These are phyloP conservation scores for Cercophora scortea DNA, from an alignment of 495 filamentous ascomycete species.

Conservation along the genomic window DNA sequence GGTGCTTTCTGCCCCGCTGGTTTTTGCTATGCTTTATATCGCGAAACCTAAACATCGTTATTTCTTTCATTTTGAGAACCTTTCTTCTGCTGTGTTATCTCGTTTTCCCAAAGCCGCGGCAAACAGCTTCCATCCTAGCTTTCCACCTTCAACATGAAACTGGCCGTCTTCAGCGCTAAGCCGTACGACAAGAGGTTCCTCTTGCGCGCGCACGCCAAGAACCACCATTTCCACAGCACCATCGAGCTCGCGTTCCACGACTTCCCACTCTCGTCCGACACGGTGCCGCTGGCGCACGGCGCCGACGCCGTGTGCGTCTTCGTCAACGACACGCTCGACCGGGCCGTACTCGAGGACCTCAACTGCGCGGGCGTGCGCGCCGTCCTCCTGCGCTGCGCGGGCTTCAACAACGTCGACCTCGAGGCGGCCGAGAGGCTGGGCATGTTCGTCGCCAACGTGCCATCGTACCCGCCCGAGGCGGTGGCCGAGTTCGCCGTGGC, in stretches of 20 bases:
- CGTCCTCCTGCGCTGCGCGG: slow-evolving; percentile 60
- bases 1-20: too few relatives aligned
- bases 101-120: too few relatives aligned
- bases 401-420: slow-evolving; percentile 64
- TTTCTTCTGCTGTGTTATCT: too few relatives aligned
- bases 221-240: not conserved
- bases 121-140: not conserved
- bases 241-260: slow-evolving; percentile 45
- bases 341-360: slow-evolving; percentile 42
- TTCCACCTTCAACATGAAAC: slow-evolving; percentile 31
- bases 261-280: slow-evolving; percentile 48
- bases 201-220: slow-evolving; percentile 22
- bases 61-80: too few relatives aligned
- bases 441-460: slow-evolving; percentile 60
- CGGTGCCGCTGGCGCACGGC: slow-evolving; percentile 45
- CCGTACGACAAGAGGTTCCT: slow-evolving; percentile 52
- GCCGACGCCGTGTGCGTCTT: slow-evolving; percentile 60
- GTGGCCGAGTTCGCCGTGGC: slow-evolving; percentile 66
- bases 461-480: slow-evolving; percentile 62
- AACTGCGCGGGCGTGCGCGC: slow-evolving; percentile 42
- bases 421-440: slow-evolving; percentile 44
- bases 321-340: slow-evolving; percentile 56
- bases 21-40: too few relatives aligned
- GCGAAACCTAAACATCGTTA: too few relatives aligned
- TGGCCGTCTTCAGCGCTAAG: slow-evolving; percentile 57